A percentile compares a stretch with the other conserved stretches of the same genome.
phyloP scores from a whole-genome alignment of 2,329 filamentous ascomycete species.

The Exophiala bonariae region DNA sequence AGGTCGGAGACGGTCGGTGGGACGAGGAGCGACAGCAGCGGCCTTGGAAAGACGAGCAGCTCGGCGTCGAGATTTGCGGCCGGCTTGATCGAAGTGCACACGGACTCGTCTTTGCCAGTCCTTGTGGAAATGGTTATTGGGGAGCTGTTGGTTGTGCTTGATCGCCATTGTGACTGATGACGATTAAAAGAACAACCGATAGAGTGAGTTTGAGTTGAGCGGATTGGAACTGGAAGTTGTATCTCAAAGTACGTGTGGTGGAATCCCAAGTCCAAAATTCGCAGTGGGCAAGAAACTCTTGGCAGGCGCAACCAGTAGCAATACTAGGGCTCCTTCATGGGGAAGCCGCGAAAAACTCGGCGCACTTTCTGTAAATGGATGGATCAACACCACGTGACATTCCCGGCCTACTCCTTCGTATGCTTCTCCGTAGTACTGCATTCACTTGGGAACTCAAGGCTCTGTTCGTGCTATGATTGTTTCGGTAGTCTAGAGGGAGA shows the following conservation, averaged over 20 bases:
- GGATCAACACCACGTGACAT: no score
- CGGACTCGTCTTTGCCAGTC: slow-evolving; percentile 99
- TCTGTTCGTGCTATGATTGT: no score
- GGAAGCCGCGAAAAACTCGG: no score
- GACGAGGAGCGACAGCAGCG: slow-evolving; percentile 89
- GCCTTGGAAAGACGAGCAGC: slow-evolving; percentile 92
- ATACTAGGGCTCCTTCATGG: no score
- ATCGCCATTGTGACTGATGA: slow-evolving; percentile 63
- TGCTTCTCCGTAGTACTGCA: no score
- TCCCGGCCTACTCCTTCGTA: no score
- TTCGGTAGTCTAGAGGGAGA: slow-evolving; percentile 38
- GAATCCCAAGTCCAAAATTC: no score
- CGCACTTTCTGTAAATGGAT: no score
- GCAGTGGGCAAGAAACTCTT: no score
- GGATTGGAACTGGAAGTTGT: neutral
- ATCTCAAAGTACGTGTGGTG: no score
- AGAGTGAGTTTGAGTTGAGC: slow-evolving; percentile 1
- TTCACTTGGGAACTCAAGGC: no score
- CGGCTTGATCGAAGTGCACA: slow-evolving; percentile 99
- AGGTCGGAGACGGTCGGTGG: slow-evolving; percentile 94
- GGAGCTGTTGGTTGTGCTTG: slow-evolving; percentile 75
- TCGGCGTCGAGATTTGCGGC: slow-evolving; percentile 91
- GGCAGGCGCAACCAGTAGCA: no score
- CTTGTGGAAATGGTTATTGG: slow-evolving; percentile 78
- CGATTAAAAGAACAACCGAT: slow-evolving; percentile 17